These are phyloP conservation scores for Trichoderma brevicompactum DNA, from an alignment of 2,329 filamentous ascomycete species.

Conservation along the genomic window DNA sequence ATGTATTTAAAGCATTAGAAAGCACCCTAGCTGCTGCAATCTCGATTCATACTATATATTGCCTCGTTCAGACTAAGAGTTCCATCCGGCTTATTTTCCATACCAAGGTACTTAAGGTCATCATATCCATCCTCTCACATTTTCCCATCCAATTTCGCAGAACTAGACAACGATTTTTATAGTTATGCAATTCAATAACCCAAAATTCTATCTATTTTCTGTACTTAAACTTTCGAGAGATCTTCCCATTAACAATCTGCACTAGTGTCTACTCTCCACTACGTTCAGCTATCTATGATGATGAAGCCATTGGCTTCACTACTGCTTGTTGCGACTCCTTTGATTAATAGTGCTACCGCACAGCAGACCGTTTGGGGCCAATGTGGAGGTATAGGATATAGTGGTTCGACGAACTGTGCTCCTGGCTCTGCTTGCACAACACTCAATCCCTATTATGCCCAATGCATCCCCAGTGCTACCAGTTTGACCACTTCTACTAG, in stretches of 20 bases:
- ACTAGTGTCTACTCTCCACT: not conserved
- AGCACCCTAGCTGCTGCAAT: too few relatives aligned
- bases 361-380: slow-evolving; percentile 21
- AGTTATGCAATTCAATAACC: too few relatives aligned
- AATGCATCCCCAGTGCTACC: slow-evolving; percentile 14
- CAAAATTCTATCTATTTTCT: too few relatives aligned
- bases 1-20: too few relatives aligned
- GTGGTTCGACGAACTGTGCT: slow-evolving; percentile 7
- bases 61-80: too few relatives aligned
- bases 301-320: not conserved
- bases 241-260: not conserved
- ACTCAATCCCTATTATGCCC: slow-evolving; percentile 15
- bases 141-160: too few relatives aligned
- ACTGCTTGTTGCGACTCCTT: slow-evolving; percentile 1
- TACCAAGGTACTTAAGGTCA: too few relatives aligned
- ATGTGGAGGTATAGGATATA: slow-evolving; percentile 14
- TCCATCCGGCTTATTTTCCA: too few relatives aligned
- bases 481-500: slow-evolving; percentile 6
- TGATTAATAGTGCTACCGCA: not conserved
- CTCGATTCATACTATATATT: too few relatives aligned
- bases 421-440: slow-evolving; percentile 5
- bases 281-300: not conserved
- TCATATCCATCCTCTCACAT: too few relatives aligned
- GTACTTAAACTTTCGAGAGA: too few relatives aligned
- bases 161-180: too few relatives aligned